Percentiles rank a stretch among this genome's conserved stretches.
phyloP scores from a whole-genome alignment of 2,329 filamentous ascomycete species.

The Fusarium sp. region DNA sequence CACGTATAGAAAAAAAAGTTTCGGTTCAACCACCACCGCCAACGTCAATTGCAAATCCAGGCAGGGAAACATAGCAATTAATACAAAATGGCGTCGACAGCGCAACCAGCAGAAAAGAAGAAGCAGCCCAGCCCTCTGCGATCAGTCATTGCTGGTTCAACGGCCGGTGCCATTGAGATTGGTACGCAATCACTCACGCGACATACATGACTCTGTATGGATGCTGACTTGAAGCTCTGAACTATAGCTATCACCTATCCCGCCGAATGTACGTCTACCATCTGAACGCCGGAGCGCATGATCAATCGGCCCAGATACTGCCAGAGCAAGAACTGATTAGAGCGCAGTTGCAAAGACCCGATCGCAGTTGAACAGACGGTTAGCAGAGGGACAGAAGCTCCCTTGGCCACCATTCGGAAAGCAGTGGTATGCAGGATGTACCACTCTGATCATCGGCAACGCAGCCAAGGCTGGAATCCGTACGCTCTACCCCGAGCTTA shows the following conservation, averaged over 20 bases:
- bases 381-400: slow-evolving; percentile 85
- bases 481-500: slow-evolving; percentile 57
- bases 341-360: slow-evolving; percentile 88
- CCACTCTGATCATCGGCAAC: slow-evolving; percentile 95
- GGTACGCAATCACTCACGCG: slow-evolving; percentile 61
- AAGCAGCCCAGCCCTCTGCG: slow-evolving; percentile 80
- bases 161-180: slow-evolving; percentile 96
- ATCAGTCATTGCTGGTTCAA: slow-evolving; percentile 90
- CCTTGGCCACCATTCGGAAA: slow-evolving; percentile 93
- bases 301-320: background rate
- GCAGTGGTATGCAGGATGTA: slow-evolving; percentile 98
- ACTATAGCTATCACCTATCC: slow-evolving; percentile 86
- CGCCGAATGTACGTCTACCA: slow-evolving; percentile 78
- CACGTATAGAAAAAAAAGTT: slow-evolving; percentile 32
- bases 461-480: slow-evolving; percentile 95
- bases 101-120: slow-evolving; percentile 50
- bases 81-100: slow-evolving; percentile 48
- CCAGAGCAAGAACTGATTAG: slow-evolving; percentile 19
- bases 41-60: slow-evolving; percentile 3
- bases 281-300: background rate
- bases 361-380: slow-evolving; percentile 88
- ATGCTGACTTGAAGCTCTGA: slow-evolving; percentile 21
- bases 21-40: slow-evolving; percentile 2
- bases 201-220: background rate
- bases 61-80: slow-evolving; percentile 1